Evolutionary conservation across 1,284 basidiomycete genomes (phyloP).

Genomic region (Tilletia indica): DNA sequence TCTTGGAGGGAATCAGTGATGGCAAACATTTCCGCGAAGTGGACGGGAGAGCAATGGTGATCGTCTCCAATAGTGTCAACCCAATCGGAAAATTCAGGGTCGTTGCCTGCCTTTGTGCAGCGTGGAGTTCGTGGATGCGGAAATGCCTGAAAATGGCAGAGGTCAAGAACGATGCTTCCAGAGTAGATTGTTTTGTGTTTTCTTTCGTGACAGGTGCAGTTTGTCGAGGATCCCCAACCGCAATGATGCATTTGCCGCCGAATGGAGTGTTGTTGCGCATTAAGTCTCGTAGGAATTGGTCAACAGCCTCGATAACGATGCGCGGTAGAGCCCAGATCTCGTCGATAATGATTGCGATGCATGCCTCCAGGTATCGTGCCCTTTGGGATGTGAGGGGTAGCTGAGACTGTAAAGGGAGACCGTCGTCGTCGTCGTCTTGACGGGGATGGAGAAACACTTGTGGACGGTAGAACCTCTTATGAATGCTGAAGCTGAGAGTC

Average conservation of each 20-base stretch:
- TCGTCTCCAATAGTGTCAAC: neutral
- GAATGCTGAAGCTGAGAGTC: neutral
- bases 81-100: neutral
- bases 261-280: neutral
- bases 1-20: neutral
- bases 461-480: neutral
- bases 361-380: neutral
- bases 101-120: neutral
- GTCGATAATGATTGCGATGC: neutral
- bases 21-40: neutral
- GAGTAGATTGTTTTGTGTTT: neutral
- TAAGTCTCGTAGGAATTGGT: neutral
- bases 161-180: neutral
- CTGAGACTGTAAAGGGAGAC: neutral
- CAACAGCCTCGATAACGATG: neutral
- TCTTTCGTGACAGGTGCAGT: neutral
- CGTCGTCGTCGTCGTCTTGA: neutral
- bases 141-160: neutral
- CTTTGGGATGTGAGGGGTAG: neutral
- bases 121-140: neutral
- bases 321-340: neutral
- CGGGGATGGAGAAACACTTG: neutral
- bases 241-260: neutral
- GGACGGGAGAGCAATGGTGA: neutral
- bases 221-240: neutral